These are phyloP conservation scores for Solanum ossicruentum DNA, from an alignment of 257 asterid genomes.

Conservation along the genomic window DNA sequence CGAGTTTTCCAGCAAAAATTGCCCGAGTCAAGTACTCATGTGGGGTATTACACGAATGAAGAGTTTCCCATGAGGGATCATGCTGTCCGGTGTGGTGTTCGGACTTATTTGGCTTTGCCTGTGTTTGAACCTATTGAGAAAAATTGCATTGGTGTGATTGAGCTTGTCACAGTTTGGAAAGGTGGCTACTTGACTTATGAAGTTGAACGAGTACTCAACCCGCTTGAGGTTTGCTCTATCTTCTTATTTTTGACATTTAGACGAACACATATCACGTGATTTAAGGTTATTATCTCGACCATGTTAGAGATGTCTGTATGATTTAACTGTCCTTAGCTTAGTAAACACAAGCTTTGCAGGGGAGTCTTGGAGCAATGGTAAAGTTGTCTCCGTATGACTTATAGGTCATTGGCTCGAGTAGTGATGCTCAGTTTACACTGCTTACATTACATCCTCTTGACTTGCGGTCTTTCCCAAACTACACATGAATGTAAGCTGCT, in stretches of 20 bases:
- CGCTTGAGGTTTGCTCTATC: not conserved
- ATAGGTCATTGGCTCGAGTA: not conserved
- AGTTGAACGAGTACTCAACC: not conserved
- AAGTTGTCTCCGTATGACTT: not conserved
- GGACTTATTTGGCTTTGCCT: not conserved
- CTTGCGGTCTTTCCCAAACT: not conserved
- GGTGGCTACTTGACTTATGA: slow-evolving; percentile 1
- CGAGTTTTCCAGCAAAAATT: slow-evolving; percentile 1
- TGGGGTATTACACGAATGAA: not conserved
- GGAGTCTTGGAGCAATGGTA: not conserved
- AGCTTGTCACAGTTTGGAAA: slow-evolving; percentile 1
- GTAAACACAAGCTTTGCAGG: not conserved
- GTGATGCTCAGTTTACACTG: not conserved
- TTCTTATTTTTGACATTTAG: not conserved
- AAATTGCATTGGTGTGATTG: not conserved
- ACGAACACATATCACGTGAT: not conserved
- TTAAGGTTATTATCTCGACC: not conserved
- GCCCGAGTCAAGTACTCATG: not conserved
- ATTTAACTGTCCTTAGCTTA: not conserved
- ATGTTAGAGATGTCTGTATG: not conserved
- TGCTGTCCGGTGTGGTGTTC: not conserved
- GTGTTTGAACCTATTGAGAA: not conserved
- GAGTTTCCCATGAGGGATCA: not conserved
- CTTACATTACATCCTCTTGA: not conserved
- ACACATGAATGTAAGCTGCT: not conserved